phyloP scores from a whole-genome alignment of 2,329 filamentous ascomycete species.

The Diaporthe ampelina region DNA sequence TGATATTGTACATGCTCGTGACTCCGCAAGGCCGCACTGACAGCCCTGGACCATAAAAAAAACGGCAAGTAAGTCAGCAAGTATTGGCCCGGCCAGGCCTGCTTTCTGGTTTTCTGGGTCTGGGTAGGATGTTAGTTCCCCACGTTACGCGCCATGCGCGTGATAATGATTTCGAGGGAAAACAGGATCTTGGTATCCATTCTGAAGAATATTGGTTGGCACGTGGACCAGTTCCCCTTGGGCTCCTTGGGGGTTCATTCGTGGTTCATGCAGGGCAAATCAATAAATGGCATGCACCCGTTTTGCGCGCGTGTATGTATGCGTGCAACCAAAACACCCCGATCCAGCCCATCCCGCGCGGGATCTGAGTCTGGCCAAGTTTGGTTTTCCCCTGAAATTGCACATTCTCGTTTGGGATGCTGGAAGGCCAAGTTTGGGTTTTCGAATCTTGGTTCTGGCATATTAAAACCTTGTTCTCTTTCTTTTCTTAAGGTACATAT shows the following conservation, averaged over 20 bases:
- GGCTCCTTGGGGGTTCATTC: too few relatives aligned
- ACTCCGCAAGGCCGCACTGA: not conserved
- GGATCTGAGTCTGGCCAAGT: not conserved
- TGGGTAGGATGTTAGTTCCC: too few relatives aligned
- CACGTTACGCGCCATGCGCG: not conserved
- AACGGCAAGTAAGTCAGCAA: too few relatives aligned
- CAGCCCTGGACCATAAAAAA: not conserved
- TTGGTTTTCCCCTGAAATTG: not conserved
- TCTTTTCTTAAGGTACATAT: too few relatives aligned
- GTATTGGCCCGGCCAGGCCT: too few relatives aligned
- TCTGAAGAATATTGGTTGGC: not conserved
- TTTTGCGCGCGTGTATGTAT: too few relatives aligned
- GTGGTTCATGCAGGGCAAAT: conserved; percentile 4
- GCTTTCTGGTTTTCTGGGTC: too few relatives aligned
- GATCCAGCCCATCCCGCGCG: not conserved
- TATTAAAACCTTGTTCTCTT: not conserved
- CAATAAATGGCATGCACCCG: too few relatives aligned
- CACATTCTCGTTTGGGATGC: not conserved
- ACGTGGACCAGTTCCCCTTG: not conserved
- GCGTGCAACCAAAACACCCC: not conserved
- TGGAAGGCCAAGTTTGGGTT: not conserved
- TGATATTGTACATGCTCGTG: not conserved
- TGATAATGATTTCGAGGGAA: not conserved
- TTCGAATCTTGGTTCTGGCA: not conserved
- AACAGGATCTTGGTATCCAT: too few relatives aligned